phyloP scores from a whole-genome alignment of 1,284 basidiomycete genomes.

The Somion occarium region DNA sequence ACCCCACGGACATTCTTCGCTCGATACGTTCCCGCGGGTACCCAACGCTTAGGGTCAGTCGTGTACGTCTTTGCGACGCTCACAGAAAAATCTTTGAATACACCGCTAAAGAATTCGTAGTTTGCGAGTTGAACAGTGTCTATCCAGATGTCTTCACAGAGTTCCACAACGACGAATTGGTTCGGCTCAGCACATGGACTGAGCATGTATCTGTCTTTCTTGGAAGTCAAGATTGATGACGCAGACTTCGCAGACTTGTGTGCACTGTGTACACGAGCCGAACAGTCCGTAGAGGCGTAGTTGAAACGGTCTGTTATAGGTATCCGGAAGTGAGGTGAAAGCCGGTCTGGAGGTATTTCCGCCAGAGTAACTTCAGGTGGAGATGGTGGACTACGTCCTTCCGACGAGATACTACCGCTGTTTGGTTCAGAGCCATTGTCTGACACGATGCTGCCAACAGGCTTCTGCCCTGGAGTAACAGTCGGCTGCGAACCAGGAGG shows the following conservation, averaged over 20 bases:
- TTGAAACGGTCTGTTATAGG: conserved; percentile 83
- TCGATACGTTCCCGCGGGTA: conserved; percentile 69
- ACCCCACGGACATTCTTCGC: conserved; percentile 91
- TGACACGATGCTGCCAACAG: conserved; percentile 1
- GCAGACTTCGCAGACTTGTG: conserved; percentile 84
- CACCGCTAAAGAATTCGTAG: conserved; percentile 97
- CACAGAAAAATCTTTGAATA: conserved; percentile 90
- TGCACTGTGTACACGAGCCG: conserved; percentile 83
- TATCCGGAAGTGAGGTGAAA: conserved; percentile 60
- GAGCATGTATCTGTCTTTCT: conserved; percentile 96
- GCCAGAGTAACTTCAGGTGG: conserved; percentile 6
- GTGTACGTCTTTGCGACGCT: conserved; percentile 77
- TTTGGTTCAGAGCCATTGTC: conserved; percentile 9
- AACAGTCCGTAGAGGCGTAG: conserved; percentile 92
- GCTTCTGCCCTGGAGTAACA: conserved; percentile 12
- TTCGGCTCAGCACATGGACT: conserved; percentile 76
- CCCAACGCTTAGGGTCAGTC: conserved; percentile 65
- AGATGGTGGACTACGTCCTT: not conserved
- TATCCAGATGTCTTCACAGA: conserved; percentile 96
- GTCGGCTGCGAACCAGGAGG: conserved; percentile 17
- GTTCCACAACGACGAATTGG: conserved; percentile 91
- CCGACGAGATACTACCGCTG: conserved; percentile 10
- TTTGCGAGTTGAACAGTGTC: conserved; percentile 96
- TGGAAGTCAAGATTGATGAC: conserved; percentile 81
- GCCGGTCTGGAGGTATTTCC: conserved; percentile 20